A percentile compares a stretch with the other conserved stretches of the same genome.
Conservation (phyloP, 352 stramenopile genomes). For the Globisporangium barbulae region DNA sequence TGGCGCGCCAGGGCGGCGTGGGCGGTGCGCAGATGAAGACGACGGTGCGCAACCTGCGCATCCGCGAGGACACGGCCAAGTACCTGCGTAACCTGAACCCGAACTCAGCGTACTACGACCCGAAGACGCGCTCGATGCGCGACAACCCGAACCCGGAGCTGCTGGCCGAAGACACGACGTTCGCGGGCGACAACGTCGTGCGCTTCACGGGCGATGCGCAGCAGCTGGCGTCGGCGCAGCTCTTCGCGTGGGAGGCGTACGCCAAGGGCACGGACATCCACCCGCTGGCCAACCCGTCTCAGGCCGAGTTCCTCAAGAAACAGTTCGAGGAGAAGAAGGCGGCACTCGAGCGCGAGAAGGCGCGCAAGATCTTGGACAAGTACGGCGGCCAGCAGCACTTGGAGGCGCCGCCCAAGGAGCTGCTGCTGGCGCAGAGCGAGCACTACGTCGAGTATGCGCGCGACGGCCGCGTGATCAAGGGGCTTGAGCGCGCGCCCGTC, state of each 20-base stretch:
- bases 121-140: slow-evolving; percentile 97
- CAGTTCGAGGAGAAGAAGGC: slow-evolving; percentile 86
- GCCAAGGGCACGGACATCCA: slow-evolving; percentile 92
- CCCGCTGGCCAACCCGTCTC: slow-evolving; percentile 94
- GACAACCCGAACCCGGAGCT: slow-evolving; percentile 97
- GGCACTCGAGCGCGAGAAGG: slow-evolving; percentile 65
- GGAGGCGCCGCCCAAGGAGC: slow-evolving; percentile 73
- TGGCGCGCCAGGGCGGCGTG: slow-evolving; percentile 94
- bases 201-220: slow-evolving; percentile 91
- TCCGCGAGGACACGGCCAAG: slow-evolving; percentile 99
- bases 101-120: slow-evolving; percentile 99
- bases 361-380: slow-evolving; percentile 89
- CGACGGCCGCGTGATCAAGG: slow-evolving; percentile 90
- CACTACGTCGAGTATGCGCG: slow-evolving; percentile 92
- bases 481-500: slow-evolving; percentile 69
- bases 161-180: slow-evolving; percentile 91
- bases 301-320: slow-evolving; percentile 95
- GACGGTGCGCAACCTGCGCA: slow-evolving; percentile 96
- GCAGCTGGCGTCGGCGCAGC: slow-evolving; percentile 91
- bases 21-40: slow-evolving; percentile 98
- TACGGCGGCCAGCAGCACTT: slow-evolving; percentile 95
- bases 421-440: slow-evolving; percentile 87
- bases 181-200: slow-evolving; percentile 96
- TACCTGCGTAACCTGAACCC: slow-evolving; percentile 98
- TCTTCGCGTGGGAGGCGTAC: slow-evolving; percentile 96